These are phyloP conservation scores for Yamadazyma dushanensis DNA, from an alignment of 1,139 yeast genomes.

Conservation along the genomic window DNA sequence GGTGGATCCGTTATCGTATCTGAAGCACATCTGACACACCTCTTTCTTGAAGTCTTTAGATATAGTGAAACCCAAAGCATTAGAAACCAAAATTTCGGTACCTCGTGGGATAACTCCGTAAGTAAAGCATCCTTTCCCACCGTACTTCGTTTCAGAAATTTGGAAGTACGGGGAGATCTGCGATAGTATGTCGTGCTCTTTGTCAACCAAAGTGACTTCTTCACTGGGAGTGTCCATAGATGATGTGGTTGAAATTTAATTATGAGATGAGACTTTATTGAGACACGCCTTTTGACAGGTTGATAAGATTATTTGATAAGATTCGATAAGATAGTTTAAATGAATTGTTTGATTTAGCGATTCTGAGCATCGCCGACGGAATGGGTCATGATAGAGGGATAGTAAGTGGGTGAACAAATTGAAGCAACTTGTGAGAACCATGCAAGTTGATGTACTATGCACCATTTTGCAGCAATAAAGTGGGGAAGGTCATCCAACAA, in stretches of 20 bases:
- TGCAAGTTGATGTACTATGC: too few relatives aligned
- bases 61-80: conserved; percentile 50
- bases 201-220: conserved; percentile 12
- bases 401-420: too few relatives aligned
- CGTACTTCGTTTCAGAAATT: conserved; percentile 46
- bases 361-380: too few relatives aligned
- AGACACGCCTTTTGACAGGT: background rate
- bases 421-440: too few relatives aligned
- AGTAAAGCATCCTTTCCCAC: conserved; percentile 72
- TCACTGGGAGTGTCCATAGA: conserved; percentile 13
- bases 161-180: conserved; percentile 33
- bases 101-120: conserved; percentile 35
- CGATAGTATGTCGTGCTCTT: conserved; percentile 11
- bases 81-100: conserved; percentile 41
- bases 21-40: conserved; percentile 59
- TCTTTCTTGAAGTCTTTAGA: conserved; percentile 62
- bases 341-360: too few relatives aligned
- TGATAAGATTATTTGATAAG: conserved; percentile 1
- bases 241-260: background rate
- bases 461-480: too few relatives aligned
- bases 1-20: conserved; percentile 48
- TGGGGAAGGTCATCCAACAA: too few relatives aligned
- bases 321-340: background rate
- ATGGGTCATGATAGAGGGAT: too few relatives aligned
- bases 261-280: background rate